Conservation (phyloP, 371 early-diverging fungal genomes). For the Dichotomocladium elegans region DNA sequence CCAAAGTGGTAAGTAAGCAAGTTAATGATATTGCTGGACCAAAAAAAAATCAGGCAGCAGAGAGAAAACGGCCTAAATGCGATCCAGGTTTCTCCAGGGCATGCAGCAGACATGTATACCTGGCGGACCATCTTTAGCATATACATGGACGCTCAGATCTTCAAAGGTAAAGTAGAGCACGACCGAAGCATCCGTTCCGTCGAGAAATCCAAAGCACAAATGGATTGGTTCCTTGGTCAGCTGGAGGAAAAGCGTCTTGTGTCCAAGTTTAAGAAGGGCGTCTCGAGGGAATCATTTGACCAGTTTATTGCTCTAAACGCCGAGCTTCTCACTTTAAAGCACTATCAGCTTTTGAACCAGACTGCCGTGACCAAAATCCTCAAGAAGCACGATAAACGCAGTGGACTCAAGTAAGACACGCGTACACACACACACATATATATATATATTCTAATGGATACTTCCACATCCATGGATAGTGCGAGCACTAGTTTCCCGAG, state of each 20-base stretch:
- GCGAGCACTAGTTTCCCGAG: slow-evolving; percentile 33
- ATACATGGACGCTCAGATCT: slow-evolving; percentile 70
- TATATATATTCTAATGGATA: background rate
- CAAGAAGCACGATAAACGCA: slow-evolving; percentile 84
- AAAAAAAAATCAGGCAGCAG: no score
- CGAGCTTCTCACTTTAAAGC: slow-evolving; percentile 64
- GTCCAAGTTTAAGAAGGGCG: slow-evolving; percentile 23
- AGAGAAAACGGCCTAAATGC: background rate
- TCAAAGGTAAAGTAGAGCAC: slow-evolving; percentile 49
- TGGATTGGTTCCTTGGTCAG: slow-evolving; percentile 57
- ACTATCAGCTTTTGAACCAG: slow-evolving; percentile 71
- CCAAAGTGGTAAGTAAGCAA: slow-evolving; percentile 35
- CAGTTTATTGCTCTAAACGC: slow-evolving; percentile 64
- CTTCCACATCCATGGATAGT: slow-evolving; percentile 2
- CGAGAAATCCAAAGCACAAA: slow-evolving; percentile 50
- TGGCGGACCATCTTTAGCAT: slow-evolving; percentile 72
- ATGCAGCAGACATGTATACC: slow-evolving; percentile 63
- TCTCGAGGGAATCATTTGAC: slow-evolving; percentile 49
- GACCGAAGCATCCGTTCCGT: slow-evolving; percentile 45
- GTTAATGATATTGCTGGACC: no score
- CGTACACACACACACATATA: background rate
- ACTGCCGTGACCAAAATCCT: slow-evolving; percentile 78
- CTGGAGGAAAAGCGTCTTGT: slow-evolving; percentile 38
- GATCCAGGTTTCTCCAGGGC: slow-evolving; percentile 43
- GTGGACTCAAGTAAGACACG: slow-evolving; percentile 51